Conservation (phyloP, 2,329 filamentous ascomycete genomes). For the Fusarium virguliforme region DNA sequence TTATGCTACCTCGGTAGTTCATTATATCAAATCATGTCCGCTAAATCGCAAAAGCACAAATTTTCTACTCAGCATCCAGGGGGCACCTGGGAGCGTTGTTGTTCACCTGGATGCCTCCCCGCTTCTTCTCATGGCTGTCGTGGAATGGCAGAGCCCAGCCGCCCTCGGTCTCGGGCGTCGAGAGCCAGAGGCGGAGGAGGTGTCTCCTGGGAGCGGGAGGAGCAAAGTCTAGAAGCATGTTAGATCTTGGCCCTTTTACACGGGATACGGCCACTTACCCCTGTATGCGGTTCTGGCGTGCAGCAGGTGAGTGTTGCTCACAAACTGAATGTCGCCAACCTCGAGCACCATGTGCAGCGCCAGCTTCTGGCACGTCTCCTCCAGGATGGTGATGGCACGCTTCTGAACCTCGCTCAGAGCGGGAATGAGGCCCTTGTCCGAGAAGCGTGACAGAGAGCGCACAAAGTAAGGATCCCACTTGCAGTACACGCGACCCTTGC, state of each 20-base stretch:
- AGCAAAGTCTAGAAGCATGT: constrained; percentile 61
- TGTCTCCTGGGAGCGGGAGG: constrained; percentile 81
- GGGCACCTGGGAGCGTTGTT: constrained; percentile 82
- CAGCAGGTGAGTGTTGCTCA: constrained; percentile 84
- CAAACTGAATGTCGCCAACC: constrained; percentile 89
- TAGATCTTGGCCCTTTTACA: not conserved
- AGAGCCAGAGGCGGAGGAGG: constrained; percentile 87
- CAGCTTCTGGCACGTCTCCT: constrained; percentile 80
- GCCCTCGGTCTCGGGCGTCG: constrained; percentile 85
- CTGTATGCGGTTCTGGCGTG: constrained; percentile 88
- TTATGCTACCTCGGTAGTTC: constrained; percentile 22
- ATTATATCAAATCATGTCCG: constrained; percentile 31
- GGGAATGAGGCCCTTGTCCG: constrained; percentile 80
- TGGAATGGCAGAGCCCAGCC: constrained; percentile 89
- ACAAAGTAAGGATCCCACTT: constrained; percentile 96
- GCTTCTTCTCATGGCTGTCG: constrained; percentile 87
- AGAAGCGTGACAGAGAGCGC: constrained; percentile 81
- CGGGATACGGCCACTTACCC: constrained; percentile 26
- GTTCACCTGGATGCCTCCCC: constrained; percentile 90
- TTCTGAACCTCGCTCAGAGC: constrained; percentile 78
- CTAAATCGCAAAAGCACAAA: constrained; percentile 20
- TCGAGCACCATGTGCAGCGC: constrained; percentile 89
- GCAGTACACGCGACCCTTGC: constrained; percentile 68
- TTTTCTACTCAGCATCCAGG: constrained; percentile 80
- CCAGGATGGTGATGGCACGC: constrained; percentile 73